Evolutionary conservation across 345 rosid species (phyloP).

Genomic region (Melastoma malabathricum): DNA sequence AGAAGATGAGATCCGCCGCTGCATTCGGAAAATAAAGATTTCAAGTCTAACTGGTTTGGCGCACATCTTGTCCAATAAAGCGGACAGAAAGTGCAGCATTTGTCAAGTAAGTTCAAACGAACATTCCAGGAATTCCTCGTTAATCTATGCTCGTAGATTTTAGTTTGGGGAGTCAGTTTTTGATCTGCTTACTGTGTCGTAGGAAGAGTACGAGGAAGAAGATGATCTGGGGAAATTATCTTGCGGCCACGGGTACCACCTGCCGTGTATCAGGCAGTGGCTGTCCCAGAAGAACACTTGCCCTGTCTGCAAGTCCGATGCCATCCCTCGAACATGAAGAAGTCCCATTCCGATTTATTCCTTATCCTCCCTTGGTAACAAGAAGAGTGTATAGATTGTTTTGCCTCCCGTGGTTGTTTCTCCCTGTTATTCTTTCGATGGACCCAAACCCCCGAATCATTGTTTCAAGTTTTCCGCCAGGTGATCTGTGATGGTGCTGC

Average conservation of each 20-base stretch:
- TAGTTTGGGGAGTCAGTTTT: background rate
- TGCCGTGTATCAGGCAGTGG: conserved; percentile 80
- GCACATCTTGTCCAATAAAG: conserved; percentile 10
- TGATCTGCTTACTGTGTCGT: conserved; percentile 3
- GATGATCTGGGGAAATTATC: conserved; percentile 57
- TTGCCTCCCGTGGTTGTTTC: conserved; percentile 2
- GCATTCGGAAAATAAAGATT: conserved; percentile 51
- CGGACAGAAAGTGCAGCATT: conserved; percentile 69
- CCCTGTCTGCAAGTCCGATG: conserved; percentile 69
- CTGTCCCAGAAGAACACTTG: conserved; percentile 65
- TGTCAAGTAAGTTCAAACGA: conserved; percentile 47
- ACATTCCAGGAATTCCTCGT: background rate
- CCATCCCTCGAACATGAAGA: conserved; percentile 30
- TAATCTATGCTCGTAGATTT: background rate
- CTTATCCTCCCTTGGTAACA: background rate
- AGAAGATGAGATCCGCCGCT: conserved; percentile 56
- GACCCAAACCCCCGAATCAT: no score
- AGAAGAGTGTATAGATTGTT: conserved; percentile 22
- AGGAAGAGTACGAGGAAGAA: conserved; percentile 70
- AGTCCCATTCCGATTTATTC: background rate
- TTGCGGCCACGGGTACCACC: conserved; percentile 74
- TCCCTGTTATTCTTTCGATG: background rate
- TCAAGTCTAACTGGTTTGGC: conserved; percentile 22
- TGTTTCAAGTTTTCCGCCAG: background rate
- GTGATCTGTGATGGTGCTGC: no score